A percentile compares a stretch with the other conserved stretches of the same genome.
Conservation (phyloP, 73 alveolate species). For the Tetrahymena thermophila region DNA sequence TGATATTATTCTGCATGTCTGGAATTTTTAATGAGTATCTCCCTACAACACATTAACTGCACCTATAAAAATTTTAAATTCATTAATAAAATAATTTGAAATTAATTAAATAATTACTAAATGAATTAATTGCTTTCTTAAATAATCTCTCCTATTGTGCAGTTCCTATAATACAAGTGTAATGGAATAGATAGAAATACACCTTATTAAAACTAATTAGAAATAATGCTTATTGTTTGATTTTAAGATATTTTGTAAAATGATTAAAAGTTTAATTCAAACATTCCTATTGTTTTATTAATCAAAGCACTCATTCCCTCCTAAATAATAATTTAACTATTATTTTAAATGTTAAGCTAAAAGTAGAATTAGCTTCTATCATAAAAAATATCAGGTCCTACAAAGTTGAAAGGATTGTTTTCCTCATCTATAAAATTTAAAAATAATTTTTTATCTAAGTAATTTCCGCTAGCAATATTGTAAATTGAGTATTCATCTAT, state of each 20-base stretch:
- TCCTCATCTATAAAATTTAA: neutral
- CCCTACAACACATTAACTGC: neutral
- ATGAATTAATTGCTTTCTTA: neutral
- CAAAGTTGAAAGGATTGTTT: neutral
- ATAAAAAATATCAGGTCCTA: neutral
- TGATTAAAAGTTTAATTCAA: neutral
- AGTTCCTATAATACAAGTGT: neutral
- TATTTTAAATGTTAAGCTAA: neutral
- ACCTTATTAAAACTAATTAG: neutral
- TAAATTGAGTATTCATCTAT: neutral
- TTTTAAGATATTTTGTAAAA: neutral
- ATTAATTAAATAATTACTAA: neutral
- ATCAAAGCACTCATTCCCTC: neutral
- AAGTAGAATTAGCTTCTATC: neutral
- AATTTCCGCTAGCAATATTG: neutral
- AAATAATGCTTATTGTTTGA: neutral
- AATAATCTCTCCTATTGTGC: neutral
- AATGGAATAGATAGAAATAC: neutral
- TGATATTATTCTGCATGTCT: neutral
- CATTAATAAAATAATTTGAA: neutral
- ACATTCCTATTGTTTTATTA: neutral
- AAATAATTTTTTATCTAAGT: neutral
- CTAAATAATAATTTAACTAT: neutral
- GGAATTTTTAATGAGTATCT: neutral
- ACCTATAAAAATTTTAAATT: neutral